Evolutionary conservation across 192 early-diverging fungal species (phyloP), one percentile per base, ranked within the genome.

Genomic region (Entomortierella chlamydospora): DNA sequence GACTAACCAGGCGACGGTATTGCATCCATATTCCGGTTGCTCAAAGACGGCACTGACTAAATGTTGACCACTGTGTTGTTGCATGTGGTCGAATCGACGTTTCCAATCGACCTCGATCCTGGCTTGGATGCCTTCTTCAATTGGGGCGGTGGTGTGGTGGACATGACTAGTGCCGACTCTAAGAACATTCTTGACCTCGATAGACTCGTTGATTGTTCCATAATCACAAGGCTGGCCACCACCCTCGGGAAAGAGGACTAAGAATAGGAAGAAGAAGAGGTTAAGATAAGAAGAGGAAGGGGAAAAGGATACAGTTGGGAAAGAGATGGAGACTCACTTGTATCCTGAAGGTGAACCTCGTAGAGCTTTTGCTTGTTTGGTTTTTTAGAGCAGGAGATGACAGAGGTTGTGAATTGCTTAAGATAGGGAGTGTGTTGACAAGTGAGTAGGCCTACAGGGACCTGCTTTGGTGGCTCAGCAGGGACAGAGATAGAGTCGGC

Each of bases 41-140:
- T 89, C 90, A 22, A 92, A 83, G 28, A 92, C 61, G 1, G 90
- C 93, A 66, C 88, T 91, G 13, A 94, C 68, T 37, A 94, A 73
- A 64, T 94, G 93, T 57, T 94, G 93, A 26, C 91, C 91, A 57
- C 84, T 87, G 64, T 94, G 93, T 72, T 92, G 93, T 69, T 93
- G 92, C 84, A 92, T 88, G 55, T 92, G 89, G 61, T 94, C 92
- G 37, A 83, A 87, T 7, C 93, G 85, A 33, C 91, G 83, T 22
- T 69, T 68, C 89, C 91, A 93, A 59, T 93, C 91, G 4, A 94
- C 66, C 23, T 77, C 81, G 9, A 92, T 73, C 1, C 62, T 57
- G 15, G 91, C 91, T 23, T 72, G 34, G 2, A 81, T 64, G 4
- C 87, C 87, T 15, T 82, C 77, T n/a, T 72, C 72, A 2, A 91